phyloP scores from a whole-genome alignment of 345 rosid genomes.

The Citrus mangshanensis region DNA sequence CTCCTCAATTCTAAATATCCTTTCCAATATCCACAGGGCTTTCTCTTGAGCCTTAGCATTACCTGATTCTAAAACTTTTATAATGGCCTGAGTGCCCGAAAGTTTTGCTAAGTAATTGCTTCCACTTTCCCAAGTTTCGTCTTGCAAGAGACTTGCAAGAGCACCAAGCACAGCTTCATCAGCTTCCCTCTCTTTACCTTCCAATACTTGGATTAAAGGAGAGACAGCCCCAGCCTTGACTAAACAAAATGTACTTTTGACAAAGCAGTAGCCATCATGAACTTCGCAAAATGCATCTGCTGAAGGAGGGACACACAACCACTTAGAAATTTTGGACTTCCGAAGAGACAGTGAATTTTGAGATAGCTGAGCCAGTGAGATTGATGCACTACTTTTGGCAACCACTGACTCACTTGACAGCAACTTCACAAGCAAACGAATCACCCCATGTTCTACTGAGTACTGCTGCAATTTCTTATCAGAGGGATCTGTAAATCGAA shows the following conservation, averaged over 20 bases:
- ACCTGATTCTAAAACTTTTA: constrained; percentile 40
- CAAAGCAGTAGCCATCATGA: constrained; percentile 46
- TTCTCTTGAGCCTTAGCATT: constrained; percentile 48
- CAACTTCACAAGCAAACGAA: constrained; percentile 53
- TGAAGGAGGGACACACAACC: constrained; percentile 47
- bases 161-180: constrained; percentile 53
- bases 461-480: constrained; percentile 58
- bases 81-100: constrained; percentile 37
- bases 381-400: constrained; percentile 52
- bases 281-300: constrained; percentile 44
- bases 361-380: constrained; percentile 60
- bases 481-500: constrained; percentile 54
- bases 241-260: constrained; percentile 54
- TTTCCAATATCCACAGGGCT: constrained; percentile 57
- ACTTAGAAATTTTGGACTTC: constrained; percentile 37
- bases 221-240: constrained; percentile 55
- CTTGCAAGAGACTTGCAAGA: constrained; percentile 56
- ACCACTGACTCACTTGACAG: constrained; percentile 39
- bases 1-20: constrained; percentile 42
- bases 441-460: constrained; percentile 47
- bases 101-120: constrained; percentile 41
- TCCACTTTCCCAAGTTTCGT: constrained; percentile 57
- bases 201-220: constrained; percentile 43
- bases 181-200: constrained; percentile 46
- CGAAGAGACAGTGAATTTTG: constrained; percentile 49